Evolutionary conservation across 202 grass and related monocot species (phyloP), one percentile per base, ranked within the genome.

Genomic region (Setaria viridis): DNA sequence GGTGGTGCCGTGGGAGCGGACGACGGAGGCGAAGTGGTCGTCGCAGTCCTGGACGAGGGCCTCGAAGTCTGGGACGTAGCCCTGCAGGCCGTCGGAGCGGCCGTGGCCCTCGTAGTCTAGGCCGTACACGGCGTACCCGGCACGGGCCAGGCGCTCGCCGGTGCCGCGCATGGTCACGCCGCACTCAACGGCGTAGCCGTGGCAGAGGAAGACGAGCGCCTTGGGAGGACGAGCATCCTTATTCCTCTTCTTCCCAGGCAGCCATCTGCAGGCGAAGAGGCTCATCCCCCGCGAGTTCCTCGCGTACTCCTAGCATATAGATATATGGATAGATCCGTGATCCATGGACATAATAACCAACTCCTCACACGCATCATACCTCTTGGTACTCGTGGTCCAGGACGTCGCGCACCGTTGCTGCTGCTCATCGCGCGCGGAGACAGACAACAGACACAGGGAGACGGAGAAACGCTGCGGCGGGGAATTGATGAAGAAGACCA

Each of bases 161-260:
- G 72, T 89, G 33, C 86, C 89, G 21, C 80, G 84, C 92, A 94
- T 94, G 5, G 92, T 94, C 47, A 94, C 85, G 41, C 83, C 80
- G 89, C 92, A 94, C 85, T 94, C 92, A 11, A 94, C 92, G 2
- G 92, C 92, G 78, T 94, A 94, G n/a, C 89, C 89, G 25, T 84
- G 82, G 72, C 82, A 84, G 14, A 84, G 72, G 72, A 76, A 84
- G 0, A 84, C 72, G 6, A 67, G 49, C 5, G 47, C 82, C 37
- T 56, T 67, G 1, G 77, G 60, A 1, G 2, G 4, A 0, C 3
- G 2, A 2, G 9, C 3, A 11, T 5, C 53, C 12, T 5, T 25
- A 25, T 25, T 8, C 20, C 7, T 19, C 17, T 16, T 25, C 15
- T 7, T 58, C 6, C 20, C n/a, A 1, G 80, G 67, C 67, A 82